phyloP scores from a whole-genome alignment of 2,329 filamentous ascomycete species.

The Penicillium sumatraense region DNA sequence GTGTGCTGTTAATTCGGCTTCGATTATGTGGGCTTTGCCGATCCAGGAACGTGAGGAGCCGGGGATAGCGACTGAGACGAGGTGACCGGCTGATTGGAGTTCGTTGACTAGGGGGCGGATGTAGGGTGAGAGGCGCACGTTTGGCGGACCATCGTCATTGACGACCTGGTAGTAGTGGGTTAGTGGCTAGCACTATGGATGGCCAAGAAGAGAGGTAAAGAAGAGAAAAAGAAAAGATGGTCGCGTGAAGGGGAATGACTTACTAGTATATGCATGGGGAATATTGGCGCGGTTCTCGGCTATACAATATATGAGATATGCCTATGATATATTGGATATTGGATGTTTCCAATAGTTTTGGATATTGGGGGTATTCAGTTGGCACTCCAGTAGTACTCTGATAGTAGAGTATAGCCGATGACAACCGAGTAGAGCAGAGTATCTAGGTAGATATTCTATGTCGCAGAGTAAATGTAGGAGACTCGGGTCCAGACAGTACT shows the following conservation, averaged over 20 bases:
- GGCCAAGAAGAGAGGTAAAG: not conserved
- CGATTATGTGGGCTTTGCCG: constrained; percentile 92
- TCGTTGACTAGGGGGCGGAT: constrained; percentile 71
- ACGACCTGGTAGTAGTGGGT: constrained; percentile 37
- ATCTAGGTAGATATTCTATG: too few species aligned
- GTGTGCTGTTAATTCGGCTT: constrained; percentile 75
- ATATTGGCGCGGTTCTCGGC: not conserved
- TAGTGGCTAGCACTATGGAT: not conserved
- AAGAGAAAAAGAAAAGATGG: constrained; percentile 10
- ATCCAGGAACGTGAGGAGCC: constrained; percentile 93
- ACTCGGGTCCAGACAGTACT: constrained; percentile 13
- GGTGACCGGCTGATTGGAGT: constrained; percentile 74
- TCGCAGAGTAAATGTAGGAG: too few species aligned
- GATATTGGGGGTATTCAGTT: too few species aligned
- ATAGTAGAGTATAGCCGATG: too few species aligned
- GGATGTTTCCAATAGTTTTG: too few species aligned
- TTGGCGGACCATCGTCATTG: constrained; percentile 80
- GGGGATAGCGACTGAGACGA: constrained; percentile 84
- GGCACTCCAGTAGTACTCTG: not conserved
- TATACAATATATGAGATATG: not conserved
- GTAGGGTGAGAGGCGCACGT: constrained; percentile 72
- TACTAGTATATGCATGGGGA: constrained; percentile 54
- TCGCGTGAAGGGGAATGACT: constrained; percentile 20
- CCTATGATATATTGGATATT: too few species aligned
- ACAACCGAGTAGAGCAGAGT: too few species aligned